Evolutionary conservation across 108 stramenopile species (phyloP).

Genomic region (Skeletonema costatum): DNA sequence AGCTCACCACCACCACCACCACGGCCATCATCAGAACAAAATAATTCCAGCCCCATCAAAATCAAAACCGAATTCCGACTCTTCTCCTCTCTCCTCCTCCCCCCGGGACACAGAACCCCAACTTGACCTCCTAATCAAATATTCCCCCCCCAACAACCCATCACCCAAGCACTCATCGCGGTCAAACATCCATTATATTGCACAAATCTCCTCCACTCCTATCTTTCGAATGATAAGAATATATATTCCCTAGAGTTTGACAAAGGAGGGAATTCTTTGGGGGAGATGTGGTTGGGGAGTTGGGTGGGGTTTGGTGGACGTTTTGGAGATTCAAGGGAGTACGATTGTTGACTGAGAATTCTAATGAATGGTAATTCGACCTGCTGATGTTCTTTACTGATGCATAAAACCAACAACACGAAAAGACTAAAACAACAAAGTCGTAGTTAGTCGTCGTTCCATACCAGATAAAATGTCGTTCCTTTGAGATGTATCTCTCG

Average conservation of each 20-base stretch:
- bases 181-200: constrained; percentile 19
- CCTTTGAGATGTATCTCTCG: neutral
- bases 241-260: constrained; percentile 52
- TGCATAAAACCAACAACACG: neutral
- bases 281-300: constrained; percentile 66
- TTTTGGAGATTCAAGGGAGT: constrained; percentile 63
- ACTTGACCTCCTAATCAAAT: neutral
- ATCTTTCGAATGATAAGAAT: neutral
- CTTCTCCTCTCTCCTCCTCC: neutral
- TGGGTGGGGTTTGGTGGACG: constrained; percentile 87
- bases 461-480: neutral
- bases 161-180: constrained; percentile 10
- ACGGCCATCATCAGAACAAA: neutral
- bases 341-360: neutral
- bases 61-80: neutral
- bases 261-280: constrained; percentile 56
- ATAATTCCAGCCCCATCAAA: neutral
- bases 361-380: neutral
- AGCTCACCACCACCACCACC: neutral
- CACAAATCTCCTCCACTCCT: constrained; percentile 14
- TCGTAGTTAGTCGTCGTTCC: neutral
- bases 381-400: no score
- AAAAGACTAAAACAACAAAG: neutral
- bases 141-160: no score
- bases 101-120: no score